Conservation (phyloP, 129 eudicot species). For the Kitagawia praeruptora region DNA sequence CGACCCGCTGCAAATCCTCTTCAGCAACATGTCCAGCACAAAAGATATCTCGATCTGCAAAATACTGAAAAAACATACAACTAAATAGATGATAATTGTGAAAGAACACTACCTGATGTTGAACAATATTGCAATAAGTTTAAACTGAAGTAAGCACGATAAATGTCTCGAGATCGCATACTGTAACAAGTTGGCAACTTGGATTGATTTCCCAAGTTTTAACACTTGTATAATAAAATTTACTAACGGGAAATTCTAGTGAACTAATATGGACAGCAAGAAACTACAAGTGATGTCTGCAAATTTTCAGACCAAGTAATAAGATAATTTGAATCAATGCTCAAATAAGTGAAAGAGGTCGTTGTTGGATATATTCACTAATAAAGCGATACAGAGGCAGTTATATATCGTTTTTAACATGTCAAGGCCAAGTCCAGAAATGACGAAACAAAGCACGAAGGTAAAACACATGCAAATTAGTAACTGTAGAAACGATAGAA, state of each 20-base stretch:
- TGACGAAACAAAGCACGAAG: too few species aligned
- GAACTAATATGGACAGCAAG: neutral
- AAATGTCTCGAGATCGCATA: neutral
- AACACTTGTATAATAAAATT: neutral
- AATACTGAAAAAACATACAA: slow-evolving; percentile 54
- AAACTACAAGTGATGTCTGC: neutral
- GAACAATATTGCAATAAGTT: neutral
- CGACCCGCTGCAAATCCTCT: slow-evolving; percentile 91
- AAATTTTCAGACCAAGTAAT: neutral
- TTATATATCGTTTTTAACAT: too few species aligned
- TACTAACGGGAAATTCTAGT: neutral
- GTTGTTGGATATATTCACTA: too few species aligned
- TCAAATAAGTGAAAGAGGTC: neutral
- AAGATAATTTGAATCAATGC: neutral
- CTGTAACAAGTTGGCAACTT: neutral
- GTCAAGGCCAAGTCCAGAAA: too few species aligned
- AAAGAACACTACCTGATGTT: neutral
- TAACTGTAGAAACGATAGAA: too few species aligned
- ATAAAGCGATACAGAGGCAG: too few species aligned
- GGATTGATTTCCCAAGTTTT: neutral
- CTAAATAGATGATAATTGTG: neutral
- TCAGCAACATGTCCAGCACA: slow-evolving; percentile 98
- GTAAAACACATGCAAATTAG: too few species aligned
- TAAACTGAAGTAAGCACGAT: neutral
- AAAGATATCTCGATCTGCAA: slow-evolving; percentile 97